Conservation (phyloP, 305 asterid genomes). For the Fraxinus sp. region DNA sequence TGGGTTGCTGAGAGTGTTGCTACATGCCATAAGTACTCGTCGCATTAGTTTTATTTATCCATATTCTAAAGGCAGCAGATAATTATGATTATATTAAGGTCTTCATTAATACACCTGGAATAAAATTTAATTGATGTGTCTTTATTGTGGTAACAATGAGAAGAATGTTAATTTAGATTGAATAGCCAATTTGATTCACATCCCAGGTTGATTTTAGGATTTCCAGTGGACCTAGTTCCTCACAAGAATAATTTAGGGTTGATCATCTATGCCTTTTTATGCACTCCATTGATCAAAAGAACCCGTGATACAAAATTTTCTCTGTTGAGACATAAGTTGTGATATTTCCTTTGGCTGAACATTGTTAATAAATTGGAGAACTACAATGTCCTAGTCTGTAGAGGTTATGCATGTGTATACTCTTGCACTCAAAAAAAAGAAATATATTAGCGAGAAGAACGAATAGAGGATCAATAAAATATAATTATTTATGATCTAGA, state of each 20-base stretch:
- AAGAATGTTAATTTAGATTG: slow-evolving; percentile 3
- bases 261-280: background rate
- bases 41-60: background rate
- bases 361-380: background rate
- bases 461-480: background rate
- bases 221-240: background rate
- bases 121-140: background rate
- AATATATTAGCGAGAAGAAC: background rate
- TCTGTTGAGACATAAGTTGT: background rate
- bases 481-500: background rate
- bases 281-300: background rate
- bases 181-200: background rate
- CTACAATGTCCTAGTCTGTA: background rate
- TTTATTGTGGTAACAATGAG: background rate
- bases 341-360: background rate
- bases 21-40: background rate
- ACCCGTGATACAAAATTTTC: background rate
- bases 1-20: background rate
- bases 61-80: background rate
- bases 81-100: slow-evolving; percentile 2
- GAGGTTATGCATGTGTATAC: background rate
- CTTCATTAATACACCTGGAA: background rate
- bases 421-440: background rate
- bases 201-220: background rate
- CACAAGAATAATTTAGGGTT: background rate